Percentiles rank a stretch among this genome's conserved stretches.
phyloP scores from a whole-genome alignment of 108 stramenopile species.

The Cyclotella atomus region DNA sequence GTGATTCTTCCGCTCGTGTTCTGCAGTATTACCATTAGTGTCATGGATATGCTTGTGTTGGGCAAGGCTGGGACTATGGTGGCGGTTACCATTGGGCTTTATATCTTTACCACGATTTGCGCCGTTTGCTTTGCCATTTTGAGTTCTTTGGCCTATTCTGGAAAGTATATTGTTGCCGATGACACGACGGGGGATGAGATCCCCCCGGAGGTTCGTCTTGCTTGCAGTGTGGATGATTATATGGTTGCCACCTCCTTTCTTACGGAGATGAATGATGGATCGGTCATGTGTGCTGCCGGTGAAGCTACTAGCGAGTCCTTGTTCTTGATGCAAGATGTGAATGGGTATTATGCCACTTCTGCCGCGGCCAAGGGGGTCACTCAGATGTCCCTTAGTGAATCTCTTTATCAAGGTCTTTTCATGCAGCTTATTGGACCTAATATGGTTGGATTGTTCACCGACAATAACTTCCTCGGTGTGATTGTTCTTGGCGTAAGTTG shows the following conservation, averaged over 20 bases:
- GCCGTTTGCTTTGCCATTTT: constrained; percentile 42
- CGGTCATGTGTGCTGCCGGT: constrained; percentile 31
- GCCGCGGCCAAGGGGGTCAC: not conserved
- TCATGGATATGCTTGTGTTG: constrained; percentile 52
- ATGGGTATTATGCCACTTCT: constrained; percentile 24
- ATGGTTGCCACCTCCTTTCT: not conserved
- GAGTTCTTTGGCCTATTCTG: constrained; percentile 15
- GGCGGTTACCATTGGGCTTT: constrained; percentile 49
- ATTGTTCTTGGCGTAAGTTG: constrained; percentile 26
- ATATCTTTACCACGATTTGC: constrained; percentile 37
- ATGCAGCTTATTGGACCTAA: constrained; percentile 37
- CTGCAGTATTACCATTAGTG: constrained; percentile 41
- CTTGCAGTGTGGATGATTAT: not conserved
- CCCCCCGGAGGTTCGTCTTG: not conserved
- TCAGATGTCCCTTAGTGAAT: constrained; percentile 3
- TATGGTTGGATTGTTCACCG: constrained; percentile 37
- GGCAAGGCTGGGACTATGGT: constrained; percentile 49
- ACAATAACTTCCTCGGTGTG: constrained; percentile 35
- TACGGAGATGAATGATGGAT: constrained; percentile 29
- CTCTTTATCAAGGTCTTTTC: constrained; percentile 38
- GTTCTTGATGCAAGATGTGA: constrained; percentile 43
- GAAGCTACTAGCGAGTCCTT: constrained; percentile 5
- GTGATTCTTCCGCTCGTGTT: constrained; percentile 54
- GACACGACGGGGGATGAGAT: not conserved
- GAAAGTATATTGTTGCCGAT: not conserved